Evolutionary conservation across 306 rosid genomes (phyloP).

Genomic region (Dalbergia cultrata): DNA sequence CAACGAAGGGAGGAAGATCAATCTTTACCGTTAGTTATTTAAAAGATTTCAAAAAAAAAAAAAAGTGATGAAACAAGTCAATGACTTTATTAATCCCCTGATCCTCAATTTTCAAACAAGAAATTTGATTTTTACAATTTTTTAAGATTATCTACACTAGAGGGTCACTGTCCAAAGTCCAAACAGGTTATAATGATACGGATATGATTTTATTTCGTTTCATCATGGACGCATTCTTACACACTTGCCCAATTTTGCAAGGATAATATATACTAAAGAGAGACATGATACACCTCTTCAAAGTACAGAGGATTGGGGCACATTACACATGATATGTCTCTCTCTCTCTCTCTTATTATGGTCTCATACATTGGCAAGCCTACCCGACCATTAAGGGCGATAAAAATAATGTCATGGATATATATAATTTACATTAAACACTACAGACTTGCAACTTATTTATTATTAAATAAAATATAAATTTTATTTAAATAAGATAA

Average conservation of each 20-base stretch:
- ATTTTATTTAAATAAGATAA: no score
- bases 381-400: constrained; percentile 34
- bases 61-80: constrained; percentile 45
- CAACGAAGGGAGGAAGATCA: constrained; percentile 47
- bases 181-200: constrained; percentile 48
- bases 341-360: constrained; percentile 27
- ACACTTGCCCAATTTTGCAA: constrained; percentile 47
- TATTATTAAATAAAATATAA: no score
- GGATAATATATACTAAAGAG: constrained; percentile 58
- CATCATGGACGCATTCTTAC: constrained; percentile 54
- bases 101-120: constrained; percentile 42
- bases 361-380: constrained; percentile 39
- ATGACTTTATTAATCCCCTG: constrained; percentile 52
- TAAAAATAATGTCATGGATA: neutral
- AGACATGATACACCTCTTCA: constrained; percentile 38
- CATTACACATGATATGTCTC: neutral
- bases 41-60: neutral
- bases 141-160: constrained; percentile 47
- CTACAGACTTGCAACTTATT: no score
- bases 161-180: constrained; percentile 37
- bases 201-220: constrained; percentile 59
- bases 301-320: constrained; percentile 57
- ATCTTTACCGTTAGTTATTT: constrained; percentile 9
- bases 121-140: constrained; percentile 29
- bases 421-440: no score